Conservation (phyloP, 2,329 filamentous ascomycete genomes). For the Epichloe sp. region DNA sequence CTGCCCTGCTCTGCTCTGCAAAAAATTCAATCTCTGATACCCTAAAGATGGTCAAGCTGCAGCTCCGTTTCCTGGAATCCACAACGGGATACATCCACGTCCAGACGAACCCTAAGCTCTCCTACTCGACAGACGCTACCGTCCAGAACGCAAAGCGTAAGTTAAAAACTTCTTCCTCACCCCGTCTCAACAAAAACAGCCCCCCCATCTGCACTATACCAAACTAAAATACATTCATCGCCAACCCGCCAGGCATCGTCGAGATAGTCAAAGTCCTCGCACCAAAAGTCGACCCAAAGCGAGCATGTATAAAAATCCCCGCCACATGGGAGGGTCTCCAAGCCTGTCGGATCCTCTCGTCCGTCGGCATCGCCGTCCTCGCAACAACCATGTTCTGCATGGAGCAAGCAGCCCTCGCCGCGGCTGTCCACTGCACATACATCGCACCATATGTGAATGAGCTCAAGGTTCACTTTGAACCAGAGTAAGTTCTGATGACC, state of each 20-base stretch:
- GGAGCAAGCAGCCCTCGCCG: slow-evolving; percentile 45
- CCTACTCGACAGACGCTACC: slow-evolving; percentile 36
- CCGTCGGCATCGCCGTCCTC: slow-evolving; percentile 41
- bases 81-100: slow-evolving; percentile 41
- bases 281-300: slow-evolving; percentile 28
- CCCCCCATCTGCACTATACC: neutral
- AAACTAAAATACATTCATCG: neutral
- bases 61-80: slow-evolving; percentile 34
- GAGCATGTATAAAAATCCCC: slow-evolving; percentile 51
- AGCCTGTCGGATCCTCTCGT: slow-evolving; percentile 42
- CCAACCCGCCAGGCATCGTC: slow-evolving; percentile 30
- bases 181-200: too few species aligned
- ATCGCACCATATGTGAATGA: slow-evolving; percentile 56
- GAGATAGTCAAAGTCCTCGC: slow-evolving; percentile 31
- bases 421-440: slow-evolving; percentile 44
- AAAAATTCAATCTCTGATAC: neutral
- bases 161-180: slow-evolving; percentile 6
- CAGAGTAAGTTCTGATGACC: slow-evolving; percentile 20
- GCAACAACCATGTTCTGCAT: slow-evolving; percentile 52
- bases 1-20: too few species aligned
- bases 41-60: slow-evolving; percentile 40
- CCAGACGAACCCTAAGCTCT: slow-evolving; percentile 45
- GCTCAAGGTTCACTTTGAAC: slow-evolving; percentile 46
- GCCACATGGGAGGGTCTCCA: slow-evolving; percentile 50
- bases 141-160: slow-evolving; percentile 37